Evolutionary conservation across 1,284 basidiomycete species (phyloP), one percentile per base, ranked within the genome.

Genomic region (Macrocybe sp.): DNA sequence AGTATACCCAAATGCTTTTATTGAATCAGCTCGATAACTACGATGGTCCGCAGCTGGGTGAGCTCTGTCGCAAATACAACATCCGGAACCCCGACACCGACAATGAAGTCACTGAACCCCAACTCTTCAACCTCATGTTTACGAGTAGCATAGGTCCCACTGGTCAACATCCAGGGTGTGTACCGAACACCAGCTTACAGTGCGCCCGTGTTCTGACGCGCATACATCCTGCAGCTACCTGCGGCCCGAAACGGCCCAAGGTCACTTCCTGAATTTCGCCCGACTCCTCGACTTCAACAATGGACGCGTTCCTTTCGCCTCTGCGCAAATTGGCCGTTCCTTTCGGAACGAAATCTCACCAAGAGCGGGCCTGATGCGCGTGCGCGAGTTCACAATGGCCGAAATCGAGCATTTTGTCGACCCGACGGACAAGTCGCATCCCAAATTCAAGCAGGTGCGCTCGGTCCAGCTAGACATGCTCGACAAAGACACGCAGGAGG

Each of bases 371-470:
- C 78, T 99, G 41, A 78, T 99, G 45, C 93, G 97, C 56, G 97
- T 99, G 37, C 89, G 96, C 56, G 97, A 99, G 67, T 99, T 99
- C 73, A 97, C 92, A 34, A 97, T 99, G 96, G 97, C 94, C 47
- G 97, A 99, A 74, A 97, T 99, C 66, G 97, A 99, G 72, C 96
- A 99, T 74, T 99, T 78, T 60, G 96, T 99, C 58, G 96, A 99
- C 73, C 97, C 96, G 6, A 77, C 81, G 46, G 87, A 97, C 75
- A 99, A 99, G 75, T 72, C 68, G 16, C 97, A 99, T 69, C 73
- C 80, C 22, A 81, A 85, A 33, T 99, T 99, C 76, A 64, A 65
- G 50, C 91, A 96, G 59, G 83, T 92, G 54, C 81, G 83, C 54
- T 79, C 92, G 59, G 73, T 92, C 54, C 78, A 76, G 37, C 76